Base-by-base conservation (phyloP, 257 asterid species). In the Solanum appendiculatum region DNA sequence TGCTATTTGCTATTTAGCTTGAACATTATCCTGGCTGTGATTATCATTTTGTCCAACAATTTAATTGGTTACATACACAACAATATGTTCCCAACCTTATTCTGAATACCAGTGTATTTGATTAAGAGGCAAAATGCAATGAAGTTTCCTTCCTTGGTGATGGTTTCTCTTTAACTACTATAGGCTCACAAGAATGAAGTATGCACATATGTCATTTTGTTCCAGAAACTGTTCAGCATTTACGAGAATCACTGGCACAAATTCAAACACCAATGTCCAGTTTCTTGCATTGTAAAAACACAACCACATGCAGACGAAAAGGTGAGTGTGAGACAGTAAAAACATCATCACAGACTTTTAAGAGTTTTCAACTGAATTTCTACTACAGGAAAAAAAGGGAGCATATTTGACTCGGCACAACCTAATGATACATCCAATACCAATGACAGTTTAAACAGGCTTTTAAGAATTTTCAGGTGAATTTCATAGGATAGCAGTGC, bases 141-240 rank as follows among this genome's bases (percentile, higher is more conserved):
- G 80, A 72, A 72, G 80, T 34, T 34, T 72, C 27, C 44, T 33
- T 34, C 44, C 7, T 69, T 34, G 42, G 15, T 33, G 78, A 70
- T 33, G 78, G 6, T 70, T 33, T 9, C 46, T 72, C 80, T 72
- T 34, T 34, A 34, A 4, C 80, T 34, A 72, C 27, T 20, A 46
- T 46, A 72, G 46, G 46, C 80, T 20, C 29, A 6, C 80, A 72
- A n/a, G 95, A 98, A 37, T 94, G 98, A 63, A 96, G 88, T 63
- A 90, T 75, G 89, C 60, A 91, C 99, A 96, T 58, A 95, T 9
- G 51, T 89, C 99, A 25, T 91, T 92, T 66, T 89, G 88, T 90
- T 96, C 98, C 89, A 96, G 90, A 93, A 93, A 94, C 69, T 96
- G 91, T 93, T 97, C 97, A 0, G 98, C 97, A 37, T 96, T 94